Evolutionary conservation across 2,329 filamentous ascomycete genomes (phyloP).

Genomic region (Diaporthe amygdali): DNA sequence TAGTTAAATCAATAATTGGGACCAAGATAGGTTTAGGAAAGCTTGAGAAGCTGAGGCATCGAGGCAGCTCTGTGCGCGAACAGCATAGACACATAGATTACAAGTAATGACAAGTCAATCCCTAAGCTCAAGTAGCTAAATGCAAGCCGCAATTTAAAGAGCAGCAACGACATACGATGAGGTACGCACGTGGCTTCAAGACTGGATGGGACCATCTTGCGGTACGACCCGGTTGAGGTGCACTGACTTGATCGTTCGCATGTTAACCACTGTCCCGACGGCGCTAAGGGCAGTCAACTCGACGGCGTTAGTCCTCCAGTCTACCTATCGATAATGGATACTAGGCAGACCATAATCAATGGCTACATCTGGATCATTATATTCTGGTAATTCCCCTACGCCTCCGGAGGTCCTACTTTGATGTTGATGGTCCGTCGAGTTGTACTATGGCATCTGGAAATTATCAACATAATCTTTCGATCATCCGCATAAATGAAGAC

Average conservation of each 20-base stretch:
- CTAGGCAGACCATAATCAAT: background rate
- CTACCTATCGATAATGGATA: background rate
- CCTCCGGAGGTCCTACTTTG: too few species aligned
- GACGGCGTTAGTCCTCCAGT: background rate
- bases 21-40: too few species aligned
- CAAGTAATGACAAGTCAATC: too few species aligned
- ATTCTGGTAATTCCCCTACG: too few species aligned
- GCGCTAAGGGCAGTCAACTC: background rate
- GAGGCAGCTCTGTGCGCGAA: too few species aligned
- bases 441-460: too few species aligned
- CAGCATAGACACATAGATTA: too few species aligned
- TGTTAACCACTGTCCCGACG: too few species aligned
- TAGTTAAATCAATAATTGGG: too few species aligned
- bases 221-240: background rate
- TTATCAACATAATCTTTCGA: rapidly evolving
- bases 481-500: background rate
- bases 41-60: too few species aligned
- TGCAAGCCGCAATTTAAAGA: background rate
- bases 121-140: background rate
- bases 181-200: background rate
- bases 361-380: background rate
- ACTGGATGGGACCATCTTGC: background rate
- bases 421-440: too few species aligned
- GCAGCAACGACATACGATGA: background rate
- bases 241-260: background rate